A percentile compares a stretch with the other conserved stretches of the same genome.
Evolutionary conservation across 176 grass and related monocot species (phyloP).

Genomic region (Panicum miliaceum): DNA sequence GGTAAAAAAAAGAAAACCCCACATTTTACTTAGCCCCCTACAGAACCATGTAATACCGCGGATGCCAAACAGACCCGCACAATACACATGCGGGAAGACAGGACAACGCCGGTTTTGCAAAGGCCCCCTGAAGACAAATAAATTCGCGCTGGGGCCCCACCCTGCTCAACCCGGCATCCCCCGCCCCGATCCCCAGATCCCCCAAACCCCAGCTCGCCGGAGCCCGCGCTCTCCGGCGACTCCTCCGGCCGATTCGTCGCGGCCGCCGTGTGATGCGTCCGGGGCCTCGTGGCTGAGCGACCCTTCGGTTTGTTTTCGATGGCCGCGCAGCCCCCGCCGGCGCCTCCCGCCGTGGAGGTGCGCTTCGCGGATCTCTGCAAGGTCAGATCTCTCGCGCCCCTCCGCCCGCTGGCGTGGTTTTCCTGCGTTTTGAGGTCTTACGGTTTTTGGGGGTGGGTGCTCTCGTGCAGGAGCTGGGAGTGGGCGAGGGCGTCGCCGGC

Average conservation of each 20-base stretch:
- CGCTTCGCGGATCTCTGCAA: constrained; percentile 79
- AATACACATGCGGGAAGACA: not conserved
- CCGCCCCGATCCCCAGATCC: constrained; percentile 32
- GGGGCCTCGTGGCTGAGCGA: not conserved
- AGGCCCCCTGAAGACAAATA: constrained; percentile 1
- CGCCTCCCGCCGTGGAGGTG: constrained; percentile 32
- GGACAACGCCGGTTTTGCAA: constrained; percentile 15
- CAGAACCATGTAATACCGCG: not conserved
- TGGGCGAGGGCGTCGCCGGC: constrained; percentile 45
- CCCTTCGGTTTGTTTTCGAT: not conserved
- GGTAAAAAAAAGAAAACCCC: not conserved
- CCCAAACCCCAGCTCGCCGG: constrained; percentile 54
- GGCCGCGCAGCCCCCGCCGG: constrained; percentile 9
- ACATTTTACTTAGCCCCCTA: not conserved
- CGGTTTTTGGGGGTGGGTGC: not conserved
- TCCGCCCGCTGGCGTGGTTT: not conserved
- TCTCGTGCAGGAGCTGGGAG: constrained; percentile 52
- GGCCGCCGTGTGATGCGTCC: not conserved
- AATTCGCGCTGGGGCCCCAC: constrained; percentile 6
- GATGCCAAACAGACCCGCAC: not conserved
- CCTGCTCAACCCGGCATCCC: not conserved
- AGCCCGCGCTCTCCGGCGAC: constrained; percentile 30
- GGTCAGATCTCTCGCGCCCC: constrained; percentile 45
- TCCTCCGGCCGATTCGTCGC: constrained; percentile 1
- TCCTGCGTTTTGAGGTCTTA: not conserved